phyloP scores from a whole-genome alignment of 495 filamentous ascomycete genomes.

The Hypoxylon perforatum region DNA sequence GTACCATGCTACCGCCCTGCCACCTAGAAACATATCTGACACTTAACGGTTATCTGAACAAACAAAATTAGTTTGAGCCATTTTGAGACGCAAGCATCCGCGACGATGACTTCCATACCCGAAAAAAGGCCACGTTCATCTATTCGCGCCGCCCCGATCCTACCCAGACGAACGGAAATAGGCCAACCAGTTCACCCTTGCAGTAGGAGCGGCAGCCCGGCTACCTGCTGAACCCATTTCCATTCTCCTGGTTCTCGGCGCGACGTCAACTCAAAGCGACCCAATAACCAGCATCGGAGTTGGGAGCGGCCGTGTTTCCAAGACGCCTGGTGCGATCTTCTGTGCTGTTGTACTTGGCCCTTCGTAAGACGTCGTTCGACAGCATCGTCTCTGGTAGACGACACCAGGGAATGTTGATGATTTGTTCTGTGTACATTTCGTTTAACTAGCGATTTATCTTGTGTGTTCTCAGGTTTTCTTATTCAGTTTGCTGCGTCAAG shows the following conservation, averaged over 20 bases:
- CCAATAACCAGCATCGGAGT: constrained; percentile 9
- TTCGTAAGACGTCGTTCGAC: constrained; percentile 18
- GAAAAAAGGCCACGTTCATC: constrained; percentile 2
- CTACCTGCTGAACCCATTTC: constrained; percentile 9
- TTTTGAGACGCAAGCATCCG: too few species aligned
- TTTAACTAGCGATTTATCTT: neutral
- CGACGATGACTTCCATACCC: neutral
- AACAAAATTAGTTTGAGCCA: constrained; percentile 2
- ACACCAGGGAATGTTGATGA: neutral
- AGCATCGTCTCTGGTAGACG: constrained; percentile 20
- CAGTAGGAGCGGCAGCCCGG: constrained; percentile 6
- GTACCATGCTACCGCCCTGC: too few species aligned
- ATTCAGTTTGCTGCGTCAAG: neutral
- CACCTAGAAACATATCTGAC: neutral
- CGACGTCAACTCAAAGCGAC: neutral
- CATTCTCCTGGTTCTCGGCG: neutral
- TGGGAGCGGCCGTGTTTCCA: constrained; percentile 3
- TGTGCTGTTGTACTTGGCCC: constrained; percentile 2
- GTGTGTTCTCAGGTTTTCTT: neutral
- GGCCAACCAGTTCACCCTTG: neutral
- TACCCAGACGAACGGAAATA: constrained; percentile 1
- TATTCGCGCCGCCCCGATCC: neutral
- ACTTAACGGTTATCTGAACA: neutral
- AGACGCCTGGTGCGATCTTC: constrained; percentile 21
- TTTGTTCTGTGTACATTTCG: constrained; percentile 19